Conservation (phyloP, 2,329 filamentous ascomycete genomes). For the Ceratocystis alfenasii region DNA sequence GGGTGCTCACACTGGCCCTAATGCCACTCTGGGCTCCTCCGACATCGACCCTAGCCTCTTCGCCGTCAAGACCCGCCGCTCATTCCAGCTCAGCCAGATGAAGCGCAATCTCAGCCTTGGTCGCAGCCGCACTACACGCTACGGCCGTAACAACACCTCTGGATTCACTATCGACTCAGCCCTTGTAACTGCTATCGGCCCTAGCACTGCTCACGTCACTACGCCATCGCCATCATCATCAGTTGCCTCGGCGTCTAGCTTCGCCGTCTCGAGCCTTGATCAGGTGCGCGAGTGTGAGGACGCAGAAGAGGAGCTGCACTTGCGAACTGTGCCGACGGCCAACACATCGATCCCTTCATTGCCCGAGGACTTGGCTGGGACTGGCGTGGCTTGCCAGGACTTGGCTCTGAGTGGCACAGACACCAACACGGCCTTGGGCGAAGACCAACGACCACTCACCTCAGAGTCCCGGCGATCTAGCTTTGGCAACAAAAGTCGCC, state of each 20-base stretch:
- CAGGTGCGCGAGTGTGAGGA: slow-evolving; percentile 2
- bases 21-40: slow-evolving; percentile 45
- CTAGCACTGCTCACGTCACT: slow-evolving; percentile 12
- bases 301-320: neutral
- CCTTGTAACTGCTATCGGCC: slow-evolving; percentile 15
- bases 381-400: neutral
- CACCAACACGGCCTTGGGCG: neutral
- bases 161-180: slow-evolving; percentile 17
- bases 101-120: slow-evolving; percentile 34
- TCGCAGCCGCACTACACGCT: slow-evolving; percentile 15
- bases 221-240: slow-evolving; percentile 11
- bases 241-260: neutral
- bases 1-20: slow-evolving; percentile 45
- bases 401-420: neutral
- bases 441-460: slow-evolving; percentile 12
- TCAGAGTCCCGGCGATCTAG: slow-evolving; percentile 16
- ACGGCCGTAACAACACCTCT: slow-evolving; percentile 7
- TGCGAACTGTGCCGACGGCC: neutral
- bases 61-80: slow-evolving; percentile 35
- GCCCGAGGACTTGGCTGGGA: neutral
- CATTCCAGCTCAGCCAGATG: slow-evolving; percentile 33
- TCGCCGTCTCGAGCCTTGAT: neutral
- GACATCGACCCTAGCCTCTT: slow-evolving; percentile 38
- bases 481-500: slow-evolving; percentile 13
- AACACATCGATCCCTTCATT: slow-evolving; percentile 9